Evolutionary conservation across 495 filamentous ascomycete genomes (phyloP), one percentile per base, ranked within the genome.

Genomic region (Penicillium antarcticum): DNA sequence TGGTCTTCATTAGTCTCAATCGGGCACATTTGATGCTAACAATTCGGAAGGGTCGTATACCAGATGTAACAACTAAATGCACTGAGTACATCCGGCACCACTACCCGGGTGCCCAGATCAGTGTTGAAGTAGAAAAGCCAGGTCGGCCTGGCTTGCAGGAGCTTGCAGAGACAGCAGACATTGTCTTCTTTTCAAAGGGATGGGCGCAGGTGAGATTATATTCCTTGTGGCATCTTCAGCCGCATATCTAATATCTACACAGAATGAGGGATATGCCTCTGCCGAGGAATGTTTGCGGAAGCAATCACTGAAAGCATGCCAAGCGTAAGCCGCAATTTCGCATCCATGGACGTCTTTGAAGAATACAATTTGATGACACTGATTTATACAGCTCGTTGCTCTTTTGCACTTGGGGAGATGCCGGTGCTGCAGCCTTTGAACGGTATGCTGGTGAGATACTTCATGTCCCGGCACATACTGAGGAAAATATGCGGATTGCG

Each of bases 121-220:
- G 86, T 52, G 80, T 90, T 40, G 87, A 90, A 62, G 66, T 84
- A 7, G 87, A 89, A 63, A 88, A 87, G 63, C 85, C 86, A 8
- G 71, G 72, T 40, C 73, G 87, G 38, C 61, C 68, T 26, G 85
- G 85, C 14, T 68, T 90, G 44, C 70, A 76, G 46, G 73, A 80
- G 33, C 71, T 88, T 47, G 86, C 85, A 29, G 71, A 73, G 45
- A 74, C 78, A 57, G 84, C 84, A 36, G 80, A 89, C 60, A 76
- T 85, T 12, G 80, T 88, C 14, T 87, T 89, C 65, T 89, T 85
- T 66, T 87, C 86, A 5, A 81, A 77, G 54, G 76, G 70, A 50
- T 88, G 86, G 86, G 86, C 86, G 51, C 77, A 81, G 65, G 85
- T 86, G 66, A 64, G 71, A 35, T 9, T 13, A 14, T 39, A 40